These are phyloP conservation scores for Arxiozyma slooffiae DNA, from an alignment of 1,139 yeast species.

Conservation along the genomic window DNA sequence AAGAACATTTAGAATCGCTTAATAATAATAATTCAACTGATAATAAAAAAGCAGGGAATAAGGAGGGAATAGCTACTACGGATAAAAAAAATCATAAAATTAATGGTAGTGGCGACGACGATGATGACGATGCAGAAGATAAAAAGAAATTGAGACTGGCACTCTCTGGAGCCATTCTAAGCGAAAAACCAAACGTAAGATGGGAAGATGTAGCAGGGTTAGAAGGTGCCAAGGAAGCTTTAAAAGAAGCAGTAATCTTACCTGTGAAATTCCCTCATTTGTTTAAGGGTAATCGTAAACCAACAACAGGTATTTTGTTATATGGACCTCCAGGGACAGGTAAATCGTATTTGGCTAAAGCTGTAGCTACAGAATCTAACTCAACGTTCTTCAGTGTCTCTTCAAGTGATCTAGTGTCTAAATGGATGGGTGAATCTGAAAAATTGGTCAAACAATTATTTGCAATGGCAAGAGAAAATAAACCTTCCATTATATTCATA, in stretches of 20 bases:
- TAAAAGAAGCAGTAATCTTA: slow-evolving; percentile 92
- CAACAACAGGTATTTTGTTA: slow-evolving; percentile 80
- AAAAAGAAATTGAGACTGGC: slow-evolving; percentile 87
- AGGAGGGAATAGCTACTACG: background rate
- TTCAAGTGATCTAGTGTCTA: slow-evolving; percentile 86
- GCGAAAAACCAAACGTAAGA: slow-evolving; percentile 84
- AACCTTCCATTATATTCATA: slow-evolving; percentile 89
- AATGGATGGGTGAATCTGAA: slow-evolving; percentile 99
- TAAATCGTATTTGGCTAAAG: slow-evolving; percentile 91
- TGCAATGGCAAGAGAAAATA: slow-evolving; percentile 90
- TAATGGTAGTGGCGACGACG: slow-evolving; percentile 47
- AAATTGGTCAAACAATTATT: slow-evolving; percentile 89
- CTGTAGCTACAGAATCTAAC: slow-evolving; percentile 97
- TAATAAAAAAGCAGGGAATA: slow-evolving; percentile 12
- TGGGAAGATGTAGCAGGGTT: slow-evolving; percentile 98
- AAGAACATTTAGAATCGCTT: slow-evolving; percentile 72
- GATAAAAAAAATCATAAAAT: slow-evolving; percentile 3
- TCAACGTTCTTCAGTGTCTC: slow-evolving; percentile 93
- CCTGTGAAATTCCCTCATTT: slow-evolving; percentile 93
- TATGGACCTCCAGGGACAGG: slow-evolving; percentile 99
- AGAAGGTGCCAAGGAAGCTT: slow-evolving; percentile 89
- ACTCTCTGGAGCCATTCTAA: slow-evolving; percentile 78
- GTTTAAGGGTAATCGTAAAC: slow-evolving; percentile 88
- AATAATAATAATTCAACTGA: slow-evolving; percentile 32
- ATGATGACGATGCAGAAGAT: slow-evolving; percentile 74